Base-by-base conservation (phyloP, 208 protist genomes). In the Endotrypanum monterogeii region DNA sequence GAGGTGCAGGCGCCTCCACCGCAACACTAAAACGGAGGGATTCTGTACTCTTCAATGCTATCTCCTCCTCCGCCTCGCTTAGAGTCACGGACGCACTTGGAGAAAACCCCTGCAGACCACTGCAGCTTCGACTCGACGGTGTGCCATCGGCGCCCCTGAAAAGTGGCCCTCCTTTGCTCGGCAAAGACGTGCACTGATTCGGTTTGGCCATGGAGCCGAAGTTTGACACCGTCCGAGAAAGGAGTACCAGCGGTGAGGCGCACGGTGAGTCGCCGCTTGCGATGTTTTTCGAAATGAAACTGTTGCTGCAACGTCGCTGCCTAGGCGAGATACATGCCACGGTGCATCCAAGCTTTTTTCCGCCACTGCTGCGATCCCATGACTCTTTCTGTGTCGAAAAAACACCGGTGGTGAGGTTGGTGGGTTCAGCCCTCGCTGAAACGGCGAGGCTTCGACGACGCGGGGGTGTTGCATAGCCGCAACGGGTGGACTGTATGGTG, bases 391-490 rank as follows among this genome's bases (percentile, higher is more conserved):
- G 68, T 23, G 52, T 30, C 20, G 46, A 39, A 7, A 39, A 51
- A 14, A 32, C 41, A 5, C 68, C 52, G 32, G 68, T 55, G 35
- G 76, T 80, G 71, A 80, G 67, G 5, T 37, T 65, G 8, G 76
- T 57, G 5, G 76, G 62, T 48, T 80, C 76, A 8, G 35, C 48
- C 6, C 76, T 65, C 11, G 69, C 62, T 11, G 70, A 30, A 16
- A 48, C 18, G 44, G 61, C 60, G 16, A 65, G 12, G 18, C n/a
- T 57, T 54, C 30, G 37, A 32, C 65, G 65, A 8, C 65, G 63
- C 44, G 76, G 72, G 7, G 76, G 70, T 7, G 76, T 80, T 8
- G 61, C 55, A 12, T 73, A 76, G 55, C 35, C 63, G 28, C 30
- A 63, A n/a, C 37, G 9, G 52, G 2, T 37, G 52, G 18, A 20